Evolutionary conservation across 495 filamentous ascomycete genomes (phyloP), one percentile per base, ranked within the genome.

Genomic region (Penicillium turbatum): DNA sequence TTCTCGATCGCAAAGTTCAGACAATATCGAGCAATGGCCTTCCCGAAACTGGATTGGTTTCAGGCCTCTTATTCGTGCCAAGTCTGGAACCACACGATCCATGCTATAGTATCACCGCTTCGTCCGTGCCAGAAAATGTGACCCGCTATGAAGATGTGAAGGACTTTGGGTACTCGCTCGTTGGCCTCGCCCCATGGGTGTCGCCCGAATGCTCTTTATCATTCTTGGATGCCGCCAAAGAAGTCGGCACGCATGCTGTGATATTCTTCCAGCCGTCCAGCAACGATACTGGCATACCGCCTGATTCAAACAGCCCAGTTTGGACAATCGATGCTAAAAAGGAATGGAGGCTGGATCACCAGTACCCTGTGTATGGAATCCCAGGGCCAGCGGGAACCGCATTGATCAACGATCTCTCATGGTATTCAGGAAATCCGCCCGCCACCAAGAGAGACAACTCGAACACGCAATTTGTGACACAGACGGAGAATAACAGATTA

Each of bases 181-280:
- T 96, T 36, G 92, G 83, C 16, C 69, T 96, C n/a, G 90, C 86
- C 8, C 92, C 92, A n/a, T 97, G 92, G 92, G 75, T 92, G 30
- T 85, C 75, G 38, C 71, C 68, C 2, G 68, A 80, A 17, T 97
- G 92, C 55, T 84, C 87, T 8, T 66, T 73, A 37, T 78, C 82
- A 30, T 96, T 87, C 63, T 68, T 97, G 26, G 65, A 72, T 10
- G 78, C 87, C 17, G 86, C 87, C 10, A 72, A 71, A 19, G 48
- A 64, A 5, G 81, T 81, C 29, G 76, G 79, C 12, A 69, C 83
- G 0, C 73, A 79, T 32, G 88, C 81, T 0, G 82, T 97, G 56
- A 66, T 97, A 7, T 90, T 93, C 62, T 97, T 87, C 68, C 72
- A 80, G 17, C 84, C 86, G 0, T 72, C 79, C 35, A 63, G 38